Base-by-base conservation (phyloP, 1,284 basidiomycete species). In the Rhodotorula sp. region DNA sequence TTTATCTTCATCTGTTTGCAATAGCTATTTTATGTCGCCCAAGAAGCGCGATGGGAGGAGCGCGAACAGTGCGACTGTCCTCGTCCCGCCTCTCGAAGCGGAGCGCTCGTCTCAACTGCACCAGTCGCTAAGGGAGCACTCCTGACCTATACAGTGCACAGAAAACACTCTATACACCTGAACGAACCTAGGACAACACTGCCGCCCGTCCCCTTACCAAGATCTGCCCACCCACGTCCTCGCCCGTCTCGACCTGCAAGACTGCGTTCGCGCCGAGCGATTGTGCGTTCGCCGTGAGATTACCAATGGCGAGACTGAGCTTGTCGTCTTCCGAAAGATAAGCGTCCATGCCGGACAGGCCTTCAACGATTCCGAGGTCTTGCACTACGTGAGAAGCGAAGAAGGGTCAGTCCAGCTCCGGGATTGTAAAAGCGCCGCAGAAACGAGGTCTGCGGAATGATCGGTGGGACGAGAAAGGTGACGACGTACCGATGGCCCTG, bases 171-270 rank as follows among this genome's bases (percentile, higher is more conserved):
- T 13, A 44, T 44, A 15, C 19, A 44, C 39, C 13, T 44, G 39
- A 3, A 13, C 39, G 13, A 44, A 15, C 19, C 39, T 44, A 60
- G 1, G 58, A 39, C 9, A 70, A 56, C 22, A 70, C n/a, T 1
- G 60, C 68, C 32, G 68, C 68, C 22, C 61, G 17, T 10, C 68
- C 68, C 7, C 64, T 24, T 3, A 70, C 52, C 22, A 70, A 53
- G 6, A 70, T 62, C 29, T 62, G 34, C 2, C 68, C 64, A 10
- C 56, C 64, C 10, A 54, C n/a, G n/a, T 70, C 68, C 36, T 62
- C 56, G 22, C 64, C 64, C 34, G 64, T 59, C 53, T 70, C 68
- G 44, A 70, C 68, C 13, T 19, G 7, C 15, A 70, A n/a, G 10
- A 70, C 64, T 0, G 34, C 68, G 30, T 70, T 70, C 20, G 68